phyloP scores from a whole-genome alignment of 805 yeast species.

The Yarrowia alimentaria region DNA sequence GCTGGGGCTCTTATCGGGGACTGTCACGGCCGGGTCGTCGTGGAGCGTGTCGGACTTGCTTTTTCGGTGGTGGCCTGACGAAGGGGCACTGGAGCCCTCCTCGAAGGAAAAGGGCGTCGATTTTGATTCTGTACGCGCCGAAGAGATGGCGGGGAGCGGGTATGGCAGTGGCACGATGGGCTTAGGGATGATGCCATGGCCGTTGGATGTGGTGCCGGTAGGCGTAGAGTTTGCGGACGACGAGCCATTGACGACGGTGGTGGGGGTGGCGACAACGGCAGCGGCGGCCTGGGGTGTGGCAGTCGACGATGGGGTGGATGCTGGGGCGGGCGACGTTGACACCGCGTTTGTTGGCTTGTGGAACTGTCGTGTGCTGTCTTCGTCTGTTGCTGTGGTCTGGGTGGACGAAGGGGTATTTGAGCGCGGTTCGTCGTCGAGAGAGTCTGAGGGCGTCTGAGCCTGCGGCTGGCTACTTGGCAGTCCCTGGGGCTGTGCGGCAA shows the following conservation, averaged over 20 bases:
- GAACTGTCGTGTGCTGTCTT: too few species aligned
- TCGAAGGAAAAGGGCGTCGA: constrained; percentile 1
- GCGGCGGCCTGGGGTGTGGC: neutral
- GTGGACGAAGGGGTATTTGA: too few species aligned
- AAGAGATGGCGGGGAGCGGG: constrained; percentile 14
- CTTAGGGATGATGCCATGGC: neutral
- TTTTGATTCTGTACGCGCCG: constrained; percentile 14
- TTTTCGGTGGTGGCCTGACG: constrained; percentile 25
- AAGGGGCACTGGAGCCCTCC: neutral
- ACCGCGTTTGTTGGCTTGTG: neutral
- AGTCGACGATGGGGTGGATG: neutral
- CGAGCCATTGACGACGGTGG: neutral
- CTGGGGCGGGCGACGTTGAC: neutral
- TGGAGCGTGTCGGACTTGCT: constrained; percentile 22
- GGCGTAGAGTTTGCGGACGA: neutral
- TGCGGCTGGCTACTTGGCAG: too few species aligned
- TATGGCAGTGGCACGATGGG: constrained; percentile 24
- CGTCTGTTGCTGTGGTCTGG: too few species aligned
- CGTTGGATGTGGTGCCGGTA: constrained; percentile 10
- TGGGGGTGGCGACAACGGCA: neutral
- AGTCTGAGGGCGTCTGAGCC: too few species aligned
- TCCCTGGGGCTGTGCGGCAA: too few species aligned
- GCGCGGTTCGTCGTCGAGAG: too few species aligned
- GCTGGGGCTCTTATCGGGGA: constrained; percentile 5
- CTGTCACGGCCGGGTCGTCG: constrained; percentile 11